A percentile compares a stretch with the other conserved stretches of the same genome.
Conservation (phyloP, 2,329 filamentous ascomycete species). For the Bretziella fagacearum region DNA sequence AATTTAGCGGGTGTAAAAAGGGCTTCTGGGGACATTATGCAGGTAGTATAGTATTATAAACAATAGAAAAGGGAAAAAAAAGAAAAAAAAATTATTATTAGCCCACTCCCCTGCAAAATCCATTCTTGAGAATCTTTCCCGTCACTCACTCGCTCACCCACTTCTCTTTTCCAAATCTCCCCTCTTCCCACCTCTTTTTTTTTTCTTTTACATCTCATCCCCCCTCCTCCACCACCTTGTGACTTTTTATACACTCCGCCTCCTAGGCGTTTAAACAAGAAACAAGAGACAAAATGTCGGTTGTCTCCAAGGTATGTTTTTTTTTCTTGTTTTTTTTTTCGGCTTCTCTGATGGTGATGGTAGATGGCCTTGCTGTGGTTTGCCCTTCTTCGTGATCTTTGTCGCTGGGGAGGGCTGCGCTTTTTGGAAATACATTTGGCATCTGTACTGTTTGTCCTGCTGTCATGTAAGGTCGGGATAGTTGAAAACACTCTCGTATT, state of each 20-base stretch:
- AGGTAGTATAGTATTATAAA: neutral
- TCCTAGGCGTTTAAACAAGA: slow-evolving; percentile 16
- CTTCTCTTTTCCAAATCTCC: slow-evolving; percentile 15
- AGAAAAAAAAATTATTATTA: slow-evolving; percentile 11
- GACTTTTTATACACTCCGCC: slow-evolving; percentile 15
- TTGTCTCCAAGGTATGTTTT: slow-evolving; percentile 40
- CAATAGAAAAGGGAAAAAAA: neutral
- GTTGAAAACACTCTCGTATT: too few species aligned
- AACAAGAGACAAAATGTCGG: slow-evolving; percentile 41
- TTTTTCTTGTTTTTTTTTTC: too few species aligned
- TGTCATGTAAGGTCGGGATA: too few species aligned
- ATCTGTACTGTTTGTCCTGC: too few species aligned
- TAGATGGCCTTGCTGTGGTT: too few species aligned
- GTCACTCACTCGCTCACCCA: slow-evolving; percentile 9
- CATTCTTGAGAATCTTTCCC: slow-evolving; percentile 11
- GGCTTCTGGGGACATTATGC: neutral
- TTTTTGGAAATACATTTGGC: too few species aligned
- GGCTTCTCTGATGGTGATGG: too few species aligned
- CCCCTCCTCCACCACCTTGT: slow-evolving; percentile 14
- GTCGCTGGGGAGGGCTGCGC: too few species aligned
- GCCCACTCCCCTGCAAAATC: slow-evolving; percentile 13
- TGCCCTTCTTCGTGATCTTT: too few species aligned
- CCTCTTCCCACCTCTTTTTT: slow-evolving; percentile 14
- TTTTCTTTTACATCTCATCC: slow-evolving; percentile 13
- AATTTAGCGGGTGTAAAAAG: neutral